Conservation (phyloP, 331 rosid species). For the Dryas integrifolia region DNA sequence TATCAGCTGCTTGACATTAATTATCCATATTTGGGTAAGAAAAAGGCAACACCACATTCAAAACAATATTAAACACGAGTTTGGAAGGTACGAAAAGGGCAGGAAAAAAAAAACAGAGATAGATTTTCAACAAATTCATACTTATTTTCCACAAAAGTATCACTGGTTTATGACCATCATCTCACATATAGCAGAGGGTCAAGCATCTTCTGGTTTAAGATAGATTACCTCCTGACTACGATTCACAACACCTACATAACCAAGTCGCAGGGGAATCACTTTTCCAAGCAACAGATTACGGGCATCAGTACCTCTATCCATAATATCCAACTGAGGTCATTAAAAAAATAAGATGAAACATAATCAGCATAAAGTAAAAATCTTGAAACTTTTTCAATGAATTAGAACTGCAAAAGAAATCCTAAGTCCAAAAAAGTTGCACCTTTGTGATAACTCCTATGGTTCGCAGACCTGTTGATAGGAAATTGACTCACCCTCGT, state of each 20-base stretch:
- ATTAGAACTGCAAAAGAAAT: background rate
- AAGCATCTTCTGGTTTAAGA: conserved; percentile 18
- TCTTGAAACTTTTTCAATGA: background rate
- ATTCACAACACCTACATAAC: conserved; percentile 91
- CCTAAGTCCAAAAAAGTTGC: conserved; percentile 14
- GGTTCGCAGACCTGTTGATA: conserved; percentile 78
- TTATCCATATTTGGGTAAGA: background rate
- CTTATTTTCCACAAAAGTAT: background rate
- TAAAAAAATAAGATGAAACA: conserved; percentile 14
- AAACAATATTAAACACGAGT: background rate
- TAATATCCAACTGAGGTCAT: conserved; percentile 77
- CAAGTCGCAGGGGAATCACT: conserved; percentile 88
- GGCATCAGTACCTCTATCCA: conserved; percentile 99
- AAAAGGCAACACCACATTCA: background rate
- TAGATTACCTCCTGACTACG: conserved; percentile 94
- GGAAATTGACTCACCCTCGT: conserved; percentile 16
- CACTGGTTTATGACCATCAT: background rate
- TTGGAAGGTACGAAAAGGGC: background rate
- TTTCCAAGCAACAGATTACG: conserved; percentile 84
- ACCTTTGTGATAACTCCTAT: conserved; percentile 98
- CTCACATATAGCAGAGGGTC: background rate
- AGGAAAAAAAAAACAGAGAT: background rate
- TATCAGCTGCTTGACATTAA: background rate
- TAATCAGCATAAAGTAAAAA: conserved; percentile 32
- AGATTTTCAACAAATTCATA: background rate